Evolutionary conservation across 306 rosid genomes (phyloP).

Genomic region (Casuarina cunninghamiana): DNA sequence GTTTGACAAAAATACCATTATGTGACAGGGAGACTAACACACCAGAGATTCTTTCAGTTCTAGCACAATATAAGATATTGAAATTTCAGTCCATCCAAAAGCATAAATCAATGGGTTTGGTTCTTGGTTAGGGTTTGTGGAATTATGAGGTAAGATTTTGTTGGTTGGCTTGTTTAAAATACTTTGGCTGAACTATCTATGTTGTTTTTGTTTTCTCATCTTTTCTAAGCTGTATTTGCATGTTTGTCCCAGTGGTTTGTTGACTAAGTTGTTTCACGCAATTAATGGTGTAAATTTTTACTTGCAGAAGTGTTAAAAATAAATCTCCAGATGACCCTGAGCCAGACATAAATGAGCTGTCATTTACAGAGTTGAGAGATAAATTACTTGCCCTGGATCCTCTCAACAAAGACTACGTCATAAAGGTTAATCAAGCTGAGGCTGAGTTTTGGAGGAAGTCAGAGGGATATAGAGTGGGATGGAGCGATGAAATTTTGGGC

Average conservation of each 20-base stretch:
- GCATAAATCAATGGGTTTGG: too few species aligned
- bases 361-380: conserved; percentile 93
- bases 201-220: conserved; percentile 5
- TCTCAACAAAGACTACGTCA: conserved; percentile 72
- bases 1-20: neutral
- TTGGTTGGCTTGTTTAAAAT: neutral
- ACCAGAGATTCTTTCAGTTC: too few species aligned
- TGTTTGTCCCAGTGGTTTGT: conserved; percentile 13
- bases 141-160: neutral
- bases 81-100: too few species aligned
- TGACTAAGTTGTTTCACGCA: conserved; percentile 26
- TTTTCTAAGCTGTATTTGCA: conserved; percentile 11
- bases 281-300: conserved; percentile 19
- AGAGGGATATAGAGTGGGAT: conserved; percentile 96
- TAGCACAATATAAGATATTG: too few species aligned
- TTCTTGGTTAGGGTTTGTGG: too few species aligned
- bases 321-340: conserved; percentile 44
- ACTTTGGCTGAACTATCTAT: neutral
- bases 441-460: conserved; percentile 94
- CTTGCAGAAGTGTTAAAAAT: conserved; percentile 48
- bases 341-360: conserved; percentile 63
- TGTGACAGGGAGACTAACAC: neutral
- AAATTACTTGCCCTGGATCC: conserved; percentile 83
- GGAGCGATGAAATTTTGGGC: conserved; percentile 99
- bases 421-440: conserved; percentile 88